phyloP scores from a whole-genome alignment of 2,329 filamentous ascomycete species.

The Gremmenia infestans region DNA sequence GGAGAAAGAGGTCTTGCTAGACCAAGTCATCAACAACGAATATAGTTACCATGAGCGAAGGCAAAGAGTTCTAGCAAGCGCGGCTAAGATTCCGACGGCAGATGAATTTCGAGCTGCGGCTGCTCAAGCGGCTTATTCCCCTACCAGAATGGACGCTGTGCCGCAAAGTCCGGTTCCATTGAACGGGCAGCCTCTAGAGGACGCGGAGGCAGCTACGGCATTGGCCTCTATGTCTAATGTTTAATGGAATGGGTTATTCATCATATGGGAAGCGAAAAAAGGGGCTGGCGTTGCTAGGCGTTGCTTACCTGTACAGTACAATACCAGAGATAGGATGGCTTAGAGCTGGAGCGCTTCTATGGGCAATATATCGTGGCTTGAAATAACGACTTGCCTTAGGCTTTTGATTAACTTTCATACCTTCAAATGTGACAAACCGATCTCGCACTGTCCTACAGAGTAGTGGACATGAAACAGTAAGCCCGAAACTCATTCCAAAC shows the following conservation, averaged over 20 bases:
- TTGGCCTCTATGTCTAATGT: constrained; percentile 24
- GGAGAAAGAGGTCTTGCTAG: constrained; percentile 73
- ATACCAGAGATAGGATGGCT: background rate
- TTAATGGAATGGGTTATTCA: constrained; percentile 2
- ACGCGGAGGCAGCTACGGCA: constrained; percentile 25
- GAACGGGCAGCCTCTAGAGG: constrained; percentile 18
- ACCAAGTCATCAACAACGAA: constrained; percentile 65
- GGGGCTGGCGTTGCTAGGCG: background rate
- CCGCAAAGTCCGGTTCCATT: constrained; percentile 11
- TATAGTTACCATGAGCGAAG: constrained; percentile 59
- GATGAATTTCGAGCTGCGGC: constrained; percentile 19
- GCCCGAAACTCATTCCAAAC: too few species aligned
- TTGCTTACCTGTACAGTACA: background rate
- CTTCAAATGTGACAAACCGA: too few species aligned
- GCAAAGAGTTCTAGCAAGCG: constrained; percentile 47
- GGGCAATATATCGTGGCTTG: background rate
- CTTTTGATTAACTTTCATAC: too few species aligned
- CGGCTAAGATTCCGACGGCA: constrained; percentile 28
- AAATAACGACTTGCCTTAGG: too few species aligned
- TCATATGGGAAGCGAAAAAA: background rate
- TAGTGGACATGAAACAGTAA: too few species aligned
- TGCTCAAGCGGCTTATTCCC: constrained; percentile 6
- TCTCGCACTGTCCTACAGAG: too few species aligned
- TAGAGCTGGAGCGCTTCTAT: background rate
- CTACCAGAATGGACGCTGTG: constrained; percentile 1